A percentile compares a stretch with the other conserved stretches of the same genome.
These are phyloP conservation scores for Chrysosporium queenslandicum DNA, from an alignment of 2,329 filamentous ascomycete genomes.

Conservation along the genomic window DNA sequence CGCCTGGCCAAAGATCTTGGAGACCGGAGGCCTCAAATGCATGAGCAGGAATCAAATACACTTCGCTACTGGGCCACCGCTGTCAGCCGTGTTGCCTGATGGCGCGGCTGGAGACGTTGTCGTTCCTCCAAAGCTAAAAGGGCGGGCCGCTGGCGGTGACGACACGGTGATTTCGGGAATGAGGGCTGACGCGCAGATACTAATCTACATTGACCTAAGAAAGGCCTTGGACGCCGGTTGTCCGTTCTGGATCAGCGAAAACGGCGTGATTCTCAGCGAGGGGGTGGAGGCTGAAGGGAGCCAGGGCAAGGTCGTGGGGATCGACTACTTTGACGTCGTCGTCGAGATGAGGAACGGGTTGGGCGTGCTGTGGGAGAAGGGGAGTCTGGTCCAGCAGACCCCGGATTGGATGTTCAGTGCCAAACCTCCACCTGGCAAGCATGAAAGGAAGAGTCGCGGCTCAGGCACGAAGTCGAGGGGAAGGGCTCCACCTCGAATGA, in stretches of 20 bases:
- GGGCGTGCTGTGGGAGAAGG: constrained; percentile 55
- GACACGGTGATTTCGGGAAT: constrained; percentile 63
- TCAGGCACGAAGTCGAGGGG: background rate
- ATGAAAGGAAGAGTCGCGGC: constrained; percentile 16
- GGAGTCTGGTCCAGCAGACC: constrained; percentile 45
- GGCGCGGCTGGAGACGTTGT: constrained; percentile 15
- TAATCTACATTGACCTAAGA: constrained; percentile 67
- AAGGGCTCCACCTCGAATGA: constrained; percentile 3
- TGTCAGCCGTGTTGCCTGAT: constrained; percentile 27
- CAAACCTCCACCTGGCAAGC: constrained; percentile 27
- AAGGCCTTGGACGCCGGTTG: constrained; percentile 53
- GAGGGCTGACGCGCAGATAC: constrained; percentile 62
- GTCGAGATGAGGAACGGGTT: constrained; percentile 62
- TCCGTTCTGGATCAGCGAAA: constrained; percentile 69
- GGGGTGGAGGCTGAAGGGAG: constrained; percentile 41
- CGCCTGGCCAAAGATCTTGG: constrained; percentile 65
- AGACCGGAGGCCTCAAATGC: constrained; percentile 62
- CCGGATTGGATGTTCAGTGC: constrained; percentile 36
- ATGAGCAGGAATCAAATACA: constrained; percentile 88
- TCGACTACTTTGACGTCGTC: constrained; percentile 62
- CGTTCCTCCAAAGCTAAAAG: constrained; percentile 12
- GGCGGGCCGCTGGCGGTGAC: constrained; percentile 17
- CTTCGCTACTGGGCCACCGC: constrained; percentile 65
- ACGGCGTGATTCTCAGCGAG: constrained; percentile 58
- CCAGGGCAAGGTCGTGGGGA: constrained; percentile 49